phyloP scores from a whole-genome alignment of 768 basidiomycete genomes.

The Panaeolus papilionaceus region DNA sequence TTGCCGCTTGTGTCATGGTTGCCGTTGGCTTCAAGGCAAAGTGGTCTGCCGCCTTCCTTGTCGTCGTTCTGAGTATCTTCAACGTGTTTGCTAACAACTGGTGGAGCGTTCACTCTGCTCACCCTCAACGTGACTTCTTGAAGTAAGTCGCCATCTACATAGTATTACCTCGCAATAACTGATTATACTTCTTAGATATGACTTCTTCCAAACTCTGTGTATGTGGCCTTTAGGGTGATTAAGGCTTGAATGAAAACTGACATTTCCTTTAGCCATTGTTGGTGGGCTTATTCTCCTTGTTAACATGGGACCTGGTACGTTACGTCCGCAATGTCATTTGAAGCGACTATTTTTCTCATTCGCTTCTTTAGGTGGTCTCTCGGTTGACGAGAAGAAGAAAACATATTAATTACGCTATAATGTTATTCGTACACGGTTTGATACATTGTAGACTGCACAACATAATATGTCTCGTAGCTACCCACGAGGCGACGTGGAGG shows the following conservation, averaged over 20 bases:
- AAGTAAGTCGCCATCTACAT: slow-evolving; percentile 63
- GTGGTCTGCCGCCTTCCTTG: slow-evolving; percentile 96
- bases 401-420: slow-evolving; percentile 58
- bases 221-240: slow-evolving; percentile 29
- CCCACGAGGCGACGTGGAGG: slow-evolving; percentile 9
- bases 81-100: slow-evolving; percentile 99
- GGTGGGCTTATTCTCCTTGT: slow-evolving; percentile 97
- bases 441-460: slow-evolving; percentile 4
- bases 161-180: slow-evolving; percentile 21
- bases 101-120: slow-evolving; percentile 92
- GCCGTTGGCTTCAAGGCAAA: slow-evolving; percentile 99
- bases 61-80: slow-evolving; percentile 89
- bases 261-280: slow-evolving; percentile 69
- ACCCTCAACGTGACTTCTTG: slow-evolving; percentile 97
- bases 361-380: slow-evolving; percentile 76
- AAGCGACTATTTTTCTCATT: slow-evolving; percentile 10
- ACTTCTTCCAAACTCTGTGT: slow-evolving; percentile 98
- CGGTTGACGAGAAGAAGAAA: slow-evolving; percentile 99
- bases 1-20: slow-evolving; percentile 94
- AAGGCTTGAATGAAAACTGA: slow-evolving; percentile 17
- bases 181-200: slow-evolving; percentile 66
- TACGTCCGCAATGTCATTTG: background rate
- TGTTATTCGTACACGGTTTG: slow-evolving; percentile 6
- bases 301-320: slow-evolving; percentile 94
- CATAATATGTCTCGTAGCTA: slow-evolving; percentile 9